Evolutionary conservation across 2,329 filamentous ascomycete genomes (phyloP), one percentile per base, ranked within the genome.

Genomic region (Emmonsiellopsis sp.): DNA sequence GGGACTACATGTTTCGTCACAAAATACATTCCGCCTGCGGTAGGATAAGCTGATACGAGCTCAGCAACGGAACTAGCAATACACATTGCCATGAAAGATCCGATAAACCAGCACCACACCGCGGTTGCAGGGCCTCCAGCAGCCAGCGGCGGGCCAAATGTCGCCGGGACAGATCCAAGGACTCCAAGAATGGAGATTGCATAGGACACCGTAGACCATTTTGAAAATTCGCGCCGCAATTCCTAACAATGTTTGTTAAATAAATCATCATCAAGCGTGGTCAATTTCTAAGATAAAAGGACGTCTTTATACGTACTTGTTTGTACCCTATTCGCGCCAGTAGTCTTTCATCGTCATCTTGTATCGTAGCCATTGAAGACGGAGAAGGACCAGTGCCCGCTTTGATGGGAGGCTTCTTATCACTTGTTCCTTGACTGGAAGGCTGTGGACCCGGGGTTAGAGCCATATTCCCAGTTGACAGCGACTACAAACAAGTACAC

Each of bases 1-100:
- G 81, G 81, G 1, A 84, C 81, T 35, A 85, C 81, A 62, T 82
- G 78, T 61, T 84, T 84, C 8, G 80, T 83, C 35, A 84, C 81
- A 63, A 84, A 85, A 65, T 85, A 85, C 80, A 85, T 84, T 2
- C 82, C 82, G 16, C 82, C 82, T 2, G 81, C 81, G 1, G 82
- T 85, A 35, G 82, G 82, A 67, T 85, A 85, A 34, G 81, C 82
- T 7, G 81, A 84, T 31, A 84, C 81, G 51, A 85, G 67, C 66
- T 85, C 82, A 43, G 82, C 78, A n/a, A 85, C 82, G 54, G 80
- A 84, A 59, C 78, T 81, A 11, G 80, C 80, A 60, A 84, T 84
- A 58, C 79, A 80, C 64, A 82, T 79, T 35, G 81, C 80, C 80
- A 84, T 84, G 57, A 79, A 69, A 10, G 80, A 83, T 32, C 82